These are phyloP conservation scores for Colletotrichum cordylinicola DNA, from an alignment of 2,329 filamentous ascomycete genomes.

Conservation along the genomic window DNA sequence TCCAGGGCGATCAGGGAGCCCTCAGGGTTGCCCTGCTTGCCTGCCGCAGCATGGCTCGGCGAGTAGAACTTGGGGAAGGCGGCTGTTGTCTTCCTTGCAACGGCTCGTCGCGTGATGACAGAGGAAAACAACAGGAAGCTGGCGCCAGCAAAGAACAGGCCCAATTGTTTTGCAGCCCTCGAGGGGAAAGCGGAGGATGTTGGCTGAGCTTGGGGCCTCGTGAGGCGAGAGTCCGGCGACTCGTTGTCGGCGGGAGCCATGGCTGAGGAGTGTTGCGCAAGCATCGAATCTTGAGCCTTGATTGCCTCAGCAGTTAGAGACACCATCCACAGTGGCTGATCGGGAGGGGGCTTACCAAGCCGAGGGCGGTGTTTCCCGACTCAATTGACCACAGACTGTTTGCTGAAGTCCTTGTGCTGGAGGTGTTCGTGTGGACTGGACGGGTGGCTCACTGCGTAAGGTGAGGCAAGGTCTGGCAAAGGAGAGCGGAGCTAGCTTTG, in stretches of 20 bases:
- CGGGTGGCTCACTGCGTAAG: background rate
- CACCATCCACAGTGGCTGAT: background rate
- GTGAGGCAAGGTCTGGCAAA: background rate
- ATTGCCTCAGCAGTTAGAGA: slow-evolving; percentile 6
- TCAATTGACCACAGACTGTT: slow-evolving; percentile 1
- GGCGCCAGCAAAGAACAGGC: slow-evolving; percentile 76
- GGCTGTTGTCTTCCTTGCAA: slow-evolving; percentile 66
- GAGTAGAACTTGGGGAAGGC: slow-evolving; percentile 76
- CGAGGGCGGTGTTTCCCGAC: background rate
- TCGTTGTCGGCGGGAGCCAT: slow-evolving; percentile 17
- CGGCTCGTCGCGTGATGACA: slow-evolving; percentile 73
- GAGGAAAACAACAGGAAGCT: slow-evolving; percentile 77
- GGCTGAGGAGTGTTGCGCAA: slow-evolving; percentile 16
- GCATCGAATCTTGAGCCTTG: slow-evolving; percentile 13
- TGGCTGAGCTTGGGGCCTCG: slow-evolving; percentile 22
- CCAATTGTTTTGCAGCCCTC: slow-evolving; percentile 55
- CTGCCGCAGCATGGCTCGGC: slow-evolving; percentile 56
- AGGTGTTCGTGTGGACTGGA: background rate
- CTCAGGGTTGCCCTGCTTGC: slow-evolving; percentile 56
- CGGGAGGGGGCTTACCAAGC: background rate
- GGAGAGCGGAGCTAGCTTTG: slow-evolving; percentile 12
- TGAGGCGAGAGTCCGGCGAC: slow-evolving; percentile 10
- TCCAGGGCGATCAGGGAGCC: slow-evolving; percentile 78
- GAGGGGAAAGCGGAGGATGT: slow-evolving; percentile 14
- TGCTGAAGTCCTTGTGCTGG: slow-evolving; percentile 2